These are phyloP conservation scores for Tolypocladium album DNA, from an alignment of 2,329 filamentous ascomycete genomes.

Conservation along the genomic window DNA sequence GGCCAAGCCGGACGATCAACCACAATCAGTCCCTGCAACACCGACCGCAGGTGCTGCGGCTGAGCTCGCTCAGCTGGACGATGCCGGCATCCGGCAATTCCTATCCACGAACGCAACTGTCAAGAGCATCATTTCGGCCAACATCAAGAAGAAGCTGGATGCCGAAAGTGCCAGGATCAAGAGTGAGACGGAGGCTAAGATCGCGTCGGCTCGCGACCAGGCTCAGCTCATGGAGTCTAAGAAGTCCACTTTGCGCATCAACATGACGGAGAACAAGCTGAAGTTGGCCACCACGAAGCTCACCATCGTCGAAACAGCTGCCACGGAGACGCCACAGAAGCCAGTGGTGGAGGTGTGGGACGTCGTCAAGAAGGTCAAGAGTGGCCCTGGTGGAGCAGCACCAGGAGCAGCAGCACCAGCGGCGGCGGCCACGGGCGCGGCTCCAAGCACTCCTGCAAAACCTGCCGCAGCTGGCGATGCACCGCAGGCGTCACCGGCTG, in stretches of 20 bases:
- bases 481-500: background rate
- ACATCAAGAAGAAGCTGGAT: slow-evolving; percentile 61
- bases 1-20: slow-evolving; percentile 15
- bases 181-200: slow-evolving; percentile 44
- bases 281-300: slow-evolving; percentile 60
- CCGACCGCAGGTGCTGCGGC: slow-evolving; percentile 24
- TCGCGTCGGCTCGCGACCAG: slow-evolving; percentile 44
- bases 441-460: slow-evolving; percentile 6
- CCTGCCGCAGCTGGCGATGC: background rate
- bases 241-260: slow-evolving; percentile 63
- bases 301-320: slow-evolving; percentile 69
- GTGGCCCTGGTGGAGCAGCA: slow-evolving; percentile 14
- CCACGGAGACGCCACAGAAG: slow-evolving; percentile 72
- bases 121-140: slow-evolving; percentile 46
- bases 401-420: background rate
- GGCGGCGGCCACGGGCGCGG: too few relatives aligned
- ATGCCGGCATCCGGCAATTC: slow-evolving; percentile 46
- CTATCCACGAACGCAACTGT: slow-evolving; percentile 45
- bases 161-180: slow-evolving; percentile 51
- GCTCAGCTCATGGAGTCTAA: slow-evolving; percentile 65
- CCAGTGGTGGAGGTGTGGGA: slow-evolving; percentile 83
- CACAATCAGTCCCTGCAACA: slow-evolving; percentile 17
- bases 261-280: slow-evolving; percentile 64
- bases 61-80: slow-evolving; percentile 39
- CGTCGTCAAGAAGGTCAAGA: slow-evolving; percentile 68